Evolutionary conservation across 2,329 filamentous ascomycete species (phyloP), one percentile per base, ranked within the genome.

Genomic region (Ceratocystis cubensis): DNA sequence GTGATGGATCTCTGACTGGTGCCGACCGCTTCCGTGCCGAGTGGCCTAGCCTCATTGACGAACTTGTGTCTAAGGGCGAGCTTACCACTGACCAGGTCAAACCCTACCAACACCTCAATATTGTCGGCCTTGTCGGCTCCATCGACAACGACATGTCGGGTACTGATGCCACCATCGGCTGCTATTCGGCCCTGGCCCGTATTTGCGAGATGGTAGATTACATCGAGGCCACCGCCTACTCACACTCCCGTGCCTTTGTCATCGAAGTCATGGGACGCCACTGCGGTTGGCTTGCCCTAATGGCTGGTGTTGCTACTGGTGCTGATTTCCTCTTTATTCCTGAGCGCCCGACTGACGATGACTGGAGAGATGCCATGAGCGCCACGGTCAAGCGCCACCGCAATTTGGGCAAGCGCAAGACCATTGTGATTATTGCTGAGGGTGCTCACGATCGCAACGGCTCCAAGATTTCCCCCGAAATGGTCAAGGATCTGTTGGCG

Each of bases 81-180:
- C 81, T 96, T 72, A 87, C 84, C 5, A 73, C 79, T 56, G 83
- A 87, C 66, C 87, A 96, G 74, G 78, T 90, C 68, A 80, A 84
- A 59, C 88, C 89, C 1, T 96, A 91, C 81, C 82, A 83, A 73
- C 86, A 95, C 71, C 83, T 99, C 73, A 99, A 97, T 77, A 96
- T 99, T 71, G 93, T 97, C 65, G 94, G 94, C 61, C 80, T 97
- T 64, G 94, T 99, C 33, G 94, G 94, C 67, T 96, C 91, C 65
- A 99, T 99, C 73, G 94, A 99, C 81, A 99, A 99, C 74, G 94
- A 99, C 74, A 88, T 99, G 77, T 95, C 92, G 63, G 91, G 91
- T 70, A 99, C 94, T 13, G 94, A 99, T 76, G 93, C 94, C 68
- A 99, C 94, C 41, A 96, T 99, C 74, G 94, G 94, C 66, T 95